Conservation (phyloP, 768 basidiomycete genomes). For the Chiua virens region DNA sequence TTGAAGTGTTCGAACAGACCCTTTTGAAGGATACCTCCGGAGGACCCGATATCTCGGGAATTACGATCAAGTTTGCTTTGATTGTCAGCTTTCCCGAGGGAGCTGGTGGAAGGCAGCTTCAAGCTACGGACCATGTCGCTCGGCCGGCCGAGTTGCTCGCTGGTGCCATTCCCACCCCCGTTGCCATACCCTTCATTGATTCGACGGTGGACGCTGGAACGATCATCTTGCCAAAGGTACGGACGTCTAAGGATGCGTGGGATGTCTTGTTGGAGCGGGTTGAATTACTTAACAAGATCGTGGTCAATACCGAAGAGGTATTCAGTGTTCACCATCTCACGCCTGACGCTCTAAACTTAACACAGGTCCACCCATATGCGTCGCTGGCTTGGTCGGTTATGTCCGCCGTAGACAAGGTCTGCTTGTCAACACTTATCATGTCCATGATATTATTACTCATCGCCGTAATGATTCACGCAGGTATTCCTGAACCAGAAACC, state of each 20-base stretch:
- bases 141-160: background rate
- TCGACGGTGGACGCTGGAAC: background rate
- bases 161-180: background rate
- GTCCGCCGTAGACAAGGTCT: background rate
- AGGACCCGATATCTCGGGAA: background rate
- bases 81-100: background rate
- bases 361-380: conserved; percentile 5
- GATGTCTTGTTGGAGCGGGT: background rate
- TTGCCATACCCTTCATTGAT: background rate
- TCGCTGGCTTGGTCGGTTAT: conserved; percentile 1
- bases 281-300: background rate
- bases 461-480: background rate
- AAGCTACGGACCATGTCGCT: background rate
- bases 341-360: background rate
- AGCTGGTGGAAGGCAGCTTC: background rate
- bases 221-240: background rate
- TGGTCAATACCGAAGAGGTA: background rate
- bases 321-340: background rate
- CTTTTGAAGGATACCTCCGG: background rate
- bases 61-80: background rate
- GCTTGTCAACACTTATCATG: background rate
- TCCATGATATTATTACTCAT: background rate
- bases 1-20: background rate
- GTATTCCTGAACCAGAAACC: background rate
- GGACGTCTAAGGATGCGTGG: background rate